Evolutionary conservation across 148 eudicot genomes (phyloP), one percentile per base, ranked within the genome.

Genomic region (Heliosperma pusillum): DNA sequence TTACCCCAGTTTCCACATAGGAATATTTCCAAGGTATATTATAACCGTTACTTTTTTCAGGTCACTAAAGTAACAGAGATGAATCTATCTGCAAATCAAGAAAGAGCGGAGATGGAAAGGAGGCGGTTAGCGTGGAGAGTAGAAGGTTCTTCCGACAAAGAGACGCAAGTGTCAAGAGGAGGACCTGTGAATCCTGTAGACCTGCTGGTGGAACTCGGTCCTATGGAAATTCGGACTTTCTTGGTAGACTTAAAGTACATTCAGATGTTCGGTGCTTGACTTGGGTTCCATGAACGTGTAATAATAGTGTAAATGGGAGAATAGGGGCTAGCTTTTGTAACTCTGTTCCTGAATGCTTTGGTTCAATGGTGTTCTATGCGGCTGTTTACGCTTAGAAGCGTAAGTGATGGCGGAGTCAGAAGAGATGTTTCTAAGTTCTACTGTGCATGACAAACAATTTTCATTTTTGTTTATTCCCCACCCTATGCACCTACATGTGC

Each of bases 161-260:
- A 56, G 55, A 56, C 72, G 55, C 82, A 79, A 21, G 85, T 72
- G 72, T 56, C 55, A 3, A 89, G 93, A 81, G 97, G 98, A 59
- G 86, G 88, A 22, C 88, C 91, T 33, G 89, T 93, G 16, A 90
- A 93, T 82, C 94, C 89, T 13, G 6, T 42, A 33, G 79, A 85
- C 77, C 74, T 85, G 82, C 80, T 87, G 68, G 91, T 86, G 33
- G 91, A 93, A 78, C 89, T 93, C 53, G 90, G 86, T 10, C 98
- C 98, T 0, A 91, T 93, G 97, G 98, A 93, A 77, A 89, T 93
- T 29, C 83, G 98, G 36, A 93, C 97, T 55, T 91, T 93, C 68
- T 50, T 89, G 24, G 64, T 93, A 13, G 83, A 79, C 44, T 80
- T 90, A 8, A 60, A 42, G 50, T 66, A 72, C 85, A 78, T 84